Conservation (phyloP, 2,329 filamentous ascomycete species). For the Alternaria sp. region DNA sequence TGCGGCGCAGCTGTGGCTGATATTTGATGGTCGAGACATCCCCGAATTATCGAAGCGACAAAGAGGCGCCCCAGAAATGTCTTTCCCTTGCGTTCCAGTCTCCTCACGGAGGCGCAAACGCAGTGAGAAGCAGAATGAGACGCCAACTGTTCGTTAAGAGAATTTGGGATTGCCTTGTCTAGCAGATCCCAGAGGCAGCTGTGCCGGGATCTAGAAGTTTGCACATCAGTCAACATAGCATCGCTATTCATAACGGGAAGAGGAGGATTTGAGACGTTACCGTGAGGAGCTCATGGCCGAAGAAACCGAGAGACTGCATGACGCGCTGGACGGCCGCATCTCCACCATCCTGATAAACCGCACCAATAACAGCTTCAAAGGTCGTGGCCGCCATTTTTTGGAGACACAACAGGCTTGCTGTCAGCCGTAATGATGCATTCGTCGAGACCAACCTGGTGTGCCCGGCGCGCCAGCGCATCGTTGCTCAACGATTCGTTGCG, state of each 20-base stretch:
- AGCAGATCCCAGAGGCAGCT: background rate
- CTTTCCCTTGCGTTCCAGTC: background rate
- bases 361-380: conserved; percentile 46
- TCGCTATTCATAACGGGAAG: background rate
- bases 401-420: conserved; percentile 1
- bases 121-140: background rate
- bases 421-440: conserved; percentile 5
- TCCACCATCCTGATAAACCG: conserved; percentile 38
- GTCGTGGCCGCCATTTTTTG: conserved; percentile 35
- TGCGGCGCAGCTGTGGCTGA: background rate
- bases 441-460: background rate
- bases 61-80: background rate
- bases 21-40: background rate
- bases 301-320: conserved; percentile 11
- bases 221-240: conserved; percentile 1
- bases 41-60: background rate
- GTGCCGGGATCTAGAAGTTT: conserved; percentile 2
- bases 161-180: background rate
- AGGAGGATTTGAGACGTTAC: background rate
- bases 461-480: background rate
- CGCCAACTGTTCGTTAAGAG: background rate
- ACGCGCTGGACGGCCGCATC: conserved; percentile 10
- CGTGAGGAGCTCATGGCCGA: conserved; percentile 11
- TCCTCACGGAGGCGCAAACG: background rate
- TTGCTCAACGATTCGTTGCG: conserved; percentile 7